Evolutionary conservation across 1,284 basidiomycete genomes (phyloP).

Genomic region (Moesziomyces antarcticus): DNA sequence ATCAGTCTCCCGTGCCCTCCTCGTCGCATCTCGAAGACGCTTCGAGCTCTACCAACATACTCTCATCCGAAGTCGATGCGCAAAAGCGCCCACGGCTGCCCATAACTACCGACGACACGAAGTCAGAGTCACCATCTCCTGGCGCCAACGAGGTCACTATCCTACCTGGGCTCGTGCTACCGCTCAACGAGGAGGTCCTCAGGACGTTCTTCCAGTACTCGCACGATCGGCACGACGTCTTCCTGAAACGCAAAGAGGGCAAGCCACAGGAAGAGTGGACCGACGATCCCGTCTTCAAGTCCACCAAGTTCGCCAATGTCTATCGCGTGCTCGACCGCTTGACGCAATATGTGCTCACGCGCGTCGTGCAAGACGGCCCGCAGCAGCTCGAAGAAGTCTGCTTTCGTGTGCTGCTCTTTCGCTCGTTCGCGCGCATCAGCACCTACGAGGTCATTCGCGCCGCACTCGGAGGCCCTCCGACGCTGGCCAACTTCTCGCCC

Average conservation of each 20-base stretch:
- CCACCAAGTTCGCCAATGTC: conserved; percentile 74
- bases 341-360: conserved; percentile 74
- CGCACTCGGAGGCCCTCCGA: conserved; percentile 71
- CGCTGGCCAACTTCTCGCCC: conserved; percentile 72
- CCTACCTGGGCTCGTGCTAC: conserved; percentile 27
- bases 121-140: not conserved
- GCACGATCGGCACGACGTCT: conserved; percentile 35
- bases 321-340: conserved; percentile 75
- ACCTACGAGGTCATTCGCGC: conserved; percentile 74
- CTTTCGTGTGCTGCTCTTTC: conserved; percentile 76
- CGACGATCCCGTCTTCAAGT: conserved; percentile 71
- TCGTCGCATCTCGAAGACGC: conserved; percentile 1
- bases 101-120: not conserved
- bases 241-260: conserved; percentile 15
- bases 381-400: conserved; percentile 73
- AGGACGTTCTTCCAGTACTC: conserved; percentile 35
- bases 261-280: conserved; percentile 32
- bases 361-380: conserved; percentile 75
- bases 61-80: not conserved
- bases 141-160: conserved; percentile 23
- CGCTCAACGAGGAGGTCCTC: conserved; percentile 38
- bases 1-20: not conserved
- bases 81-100: conserved; percentile 12
- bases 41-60: not conserved
- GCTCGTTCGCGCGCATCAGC: conserved; percentile 73